Conservation (phyloP, 2,329 filamentous ascomycete genomes). For the Beauveria sp. region DNA sequence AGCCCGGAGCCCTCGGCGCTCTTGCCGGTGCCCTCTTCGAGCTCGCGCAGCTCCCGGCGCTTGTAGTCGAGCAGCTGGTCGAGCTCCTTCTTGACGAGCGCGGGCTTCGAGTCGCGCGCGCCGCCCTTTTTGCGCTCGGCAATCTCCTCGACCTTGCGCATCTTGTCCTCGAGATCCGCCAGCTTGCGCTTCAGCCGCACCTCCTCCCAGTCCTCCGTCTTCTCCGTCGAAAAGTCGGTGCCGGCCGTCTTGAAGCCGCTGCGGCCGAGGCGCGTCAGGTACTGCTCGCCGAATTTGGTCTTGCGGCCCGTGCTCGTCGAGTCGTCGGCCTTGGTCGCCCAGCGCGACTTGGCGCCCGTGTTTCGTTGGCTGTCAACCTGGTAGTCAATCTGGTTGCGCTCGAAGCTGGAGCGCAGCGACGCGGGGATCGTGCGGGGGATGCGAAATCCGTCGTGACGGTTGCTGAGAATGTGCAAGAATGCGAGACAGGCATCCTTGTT, state of each 20-base stretch:
- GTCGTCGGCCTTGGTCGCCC: slow-evolving; percentile 73
- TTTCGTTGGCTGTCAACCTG: slow-evolving; percentile 67
- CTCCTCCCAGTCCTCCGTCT: slow-evolving; percentile 95
- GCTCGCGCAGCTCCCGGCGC: slow-evolving; percentile 65
- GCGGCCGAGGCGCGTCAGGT: slow-evolving; percentile 83
- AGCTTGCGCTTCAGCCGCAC: slow-evolving; percentile 91
- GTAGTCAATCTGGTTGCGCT: slow-evolving; percentile 95
- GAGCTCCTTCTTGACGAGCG: slow-evolving; percentile 86
- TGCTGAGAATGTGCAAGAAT: slow-evolving; percentile 94
- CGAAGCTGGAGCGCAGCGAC: slow-evolving; percentile 83
- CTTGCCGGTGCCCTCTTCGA: slow-evolving; percentile 65
- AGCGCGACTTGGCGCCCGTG: slow-evolving; percentile 58
- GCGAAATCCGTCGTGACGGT: slow-evolving; percentile 88
- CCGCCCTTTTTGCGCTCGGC: slow-evolving; percentile 56
- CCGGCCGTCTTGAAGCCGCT: slow-evolving; percentile 73
- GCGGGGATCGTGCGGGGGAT: slow-evolving; percentile 89
- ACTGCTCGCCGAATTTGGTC: slow-evolving; percentile 95
- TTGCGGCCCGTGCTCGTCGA: slow-evolving; percentile 81
- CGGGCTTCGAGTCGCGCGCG: slow-evolving; percentile 72
- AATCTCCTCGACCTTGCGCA: slow-evolving; percentile 71
- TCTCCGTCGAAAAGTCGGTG: slow-evolving; percentile 81
- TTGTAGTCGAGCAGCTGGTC: slow-evolving; percentile 96
- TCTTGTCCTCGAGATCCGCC: slow-evolving; percentile 79
- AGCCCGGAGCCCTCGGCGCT: slow-evolving; percentile 63
- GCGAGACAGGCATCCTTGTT: slow-evolving; percentile 92